Conservation (phyloP, 768 basidiomycete species). For the Panellus pusillus region DNA sequence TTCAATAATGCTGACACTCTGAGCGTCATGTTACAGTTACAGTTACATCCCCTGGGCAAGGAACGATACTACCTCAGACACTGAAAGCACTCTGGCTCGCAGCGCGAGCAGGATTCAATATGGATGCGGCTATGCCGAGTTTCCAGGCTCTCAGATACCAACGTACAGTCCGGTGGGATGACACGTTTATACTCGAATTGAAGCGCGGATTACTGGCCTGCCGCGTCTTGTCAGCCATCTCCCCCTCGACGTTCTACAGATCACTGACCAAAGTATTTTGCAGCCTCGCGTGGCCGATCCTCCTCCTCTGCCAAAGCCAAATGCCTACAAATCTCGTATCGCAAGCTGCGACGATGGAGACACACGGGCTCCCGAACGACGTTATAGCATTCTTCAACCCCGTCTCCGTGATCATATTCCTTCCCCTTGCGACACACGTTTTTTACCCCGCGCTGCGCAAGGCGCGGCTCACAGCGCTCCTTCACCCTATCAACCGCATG, state of each 20-base stretch:
- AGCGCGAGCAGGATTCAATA: conserved; percentile 10
- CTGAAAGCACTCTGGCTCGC: conserved; percentile 12
- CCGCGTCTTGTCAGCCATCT: conserved; percentile 12
- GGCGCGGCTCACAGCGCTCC: no score
- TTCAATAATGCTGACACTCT: neutral
- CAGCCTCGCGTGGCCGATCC: conserved; percentile 12
- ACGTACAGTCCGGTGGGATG: no score
- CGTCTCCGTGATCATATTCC: conserved; percentile 6
- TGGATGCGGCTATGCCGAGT: conserved; percentile 13
- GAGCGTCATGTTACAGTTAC: neutral
- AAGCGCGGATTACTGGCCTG: conserved; percentile 16
- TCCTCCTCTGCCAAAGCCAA: conserved; percentile 15
- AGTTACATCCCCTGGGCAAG: neutral
- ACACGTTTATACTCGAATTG: conserved; percentile 6
- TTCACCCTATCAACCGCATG: conserved; percentile 13
- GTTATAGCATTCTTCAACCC: conserved; percentile 8
- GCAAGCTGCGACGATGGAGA: conserved; percentile 14
- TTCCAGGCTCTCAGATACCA: no score
- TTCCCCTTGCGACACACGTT: conserved; percentile 3
- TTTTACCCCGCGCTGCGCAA: conserved; percentile 12
- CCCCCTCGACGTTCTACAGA: neutral
- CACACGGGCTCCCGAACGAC: conserved; percentile 16
- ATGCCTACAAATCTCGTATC: conserved; percentile 11
- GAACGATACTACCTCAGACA: conserved; percentile 13
- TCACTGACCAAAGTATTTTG: neutral